Base-by-base conservation (phyloP, 768 basidiomycete species). In the Termitomyces sp. region DNA sequence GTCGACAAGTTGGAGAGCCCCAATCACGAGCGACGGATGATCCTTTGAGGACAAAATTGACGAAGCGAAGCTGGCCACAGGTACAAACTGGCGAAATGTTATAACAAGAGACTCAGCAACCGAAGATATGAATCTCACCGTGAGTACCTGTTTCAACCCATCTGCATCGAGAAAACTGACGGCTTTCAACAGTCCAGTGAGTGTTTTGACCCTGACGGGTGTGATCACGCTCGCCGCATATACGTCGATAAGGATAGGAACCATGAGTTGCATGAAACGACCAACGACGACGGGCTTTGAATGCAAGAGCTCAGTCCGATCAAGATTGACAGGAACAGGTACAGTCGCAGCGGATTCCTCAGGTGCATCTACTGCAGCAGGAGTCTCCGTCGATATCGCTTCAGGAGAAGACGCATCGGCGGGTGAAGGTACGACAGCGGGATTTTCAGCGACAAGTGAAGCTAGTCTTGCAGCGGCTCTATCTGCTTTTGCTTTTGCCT, bases 181-280 rank as follows among this genome's bases (percentile, higher is more conserved):
- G 2, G 96, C 94, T 72, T 98, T 97, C 65, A 97, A 75, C 54
- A 98, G 69, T 1, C 90, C 94, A 0, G 88, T 91, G 63, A 98
- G 78, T 0, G 94, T 93, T 77, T 96, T 96, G 47, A 91, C 85
- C 61, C 97, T 83, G 11, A 98, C 87, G 2, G 92, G 86, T 0
- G 88, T 85, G 53, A 89, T 87, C 32, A 98, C 96, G 71, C 94
- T 97, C 36, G 97, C 96, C n/a, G 96, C 91, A 74, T 98, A 98
- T n/a, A 99, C 96, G 68, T 98, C 97, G 61, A 98, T 88, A 59
- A 99, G 83, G 59, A 97, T 94, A 0, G 97, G 97, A 0, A 98
- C 88, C 68, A 94, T 86, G 38, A 96, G 79, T 51, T 86, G 85
- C 84, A 96, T 92, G 74, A 95, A 98, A 15, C 87, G 84, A 20